Evolutionary conservation across 75 land plant species (phyloP).

Genomic region (Cupressus sempervirens): DNA sequence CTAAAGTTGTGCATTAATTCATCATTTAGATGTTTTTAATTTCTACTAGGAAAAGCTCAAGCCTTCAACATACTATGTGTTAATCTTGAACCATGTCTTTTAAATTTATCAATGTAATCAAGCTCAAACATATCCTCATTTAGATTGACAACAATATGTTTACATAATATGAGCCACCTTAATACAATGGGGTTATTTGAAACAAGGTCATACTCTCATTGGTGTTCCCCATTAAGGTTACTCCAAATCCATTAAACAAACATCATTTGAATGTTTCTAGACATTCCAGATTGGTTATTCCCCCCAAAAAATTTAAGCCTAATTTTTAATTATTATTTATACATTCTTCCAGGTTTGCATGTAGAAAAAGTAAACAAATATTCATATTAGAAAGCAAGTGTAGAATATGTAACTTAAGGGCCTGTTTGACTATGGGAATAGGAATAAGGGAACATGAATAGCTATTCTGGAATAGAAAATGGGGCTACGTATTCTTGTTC

Average conservation of each 20-base stretch:
- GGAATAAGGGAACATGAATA: too few species aligned
- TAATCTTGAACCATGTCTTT: not conserved
- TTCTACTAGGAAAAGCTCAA: not conserved
- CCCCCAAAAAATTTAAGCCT: not conserved
- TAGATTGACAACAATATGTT: not conserved
- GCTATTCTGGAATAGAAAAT: too few species aligned
- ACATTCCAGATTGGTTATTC: slow-evolving; percentile 1
- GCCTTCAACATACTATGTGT: not conserved
- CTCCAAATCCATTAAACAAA: not conserved
- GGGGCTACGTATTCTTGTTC: too few species aligned
- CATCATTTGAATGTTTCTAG: not conserved
- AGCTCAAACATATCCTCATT: not conserved
- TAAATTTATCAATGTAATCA: not conserved
- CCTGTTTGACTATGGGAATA: too few species aligned
- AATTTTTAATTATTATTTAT: not conserved
- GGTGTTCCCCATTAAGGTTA: not conserved
- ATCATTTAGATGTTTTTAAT: too few species aligned
- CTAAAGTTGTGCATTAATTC: too few species aligned
- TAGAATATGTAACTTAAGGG: not conserved
- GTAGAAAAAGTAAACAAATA: not conserved
- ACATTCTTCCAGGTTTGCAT: not conserved
- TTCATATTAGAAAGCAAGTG: not conserved
- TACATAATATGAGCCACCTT: not conserved
- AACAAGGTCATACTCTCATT: not conserved
- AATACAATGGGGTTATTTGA: not conserved